Percentiles rank a stretch among this genome's conserved stretches.
phyloP scores from a whole-genome alignment of 1,284 basidiomycete genomes.

The Ganoderma sp. region DNA sequence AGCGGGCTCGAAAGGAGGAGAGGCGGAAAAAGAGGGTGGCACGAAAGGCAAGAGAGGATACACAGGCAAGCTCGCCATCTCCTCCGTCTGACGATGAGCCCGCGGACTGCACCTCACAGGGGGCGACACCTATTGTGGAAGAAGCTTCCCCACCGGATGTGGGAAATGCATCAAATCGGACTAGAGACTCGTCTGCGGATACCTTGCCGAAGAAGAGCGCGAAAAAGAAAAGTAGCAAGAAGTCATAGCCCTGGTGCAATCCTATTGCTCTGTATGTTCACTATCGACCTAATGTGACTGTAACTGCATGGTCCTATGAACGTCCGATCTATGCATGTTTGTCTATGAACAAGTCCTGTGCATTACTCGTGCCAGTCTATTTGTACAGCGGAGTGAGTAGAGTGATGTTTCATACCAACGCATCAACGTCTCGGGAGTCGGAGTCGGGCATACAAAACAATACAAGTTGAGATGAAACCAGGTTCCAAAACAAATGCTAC shows the following conservation, averaged over 20 bases:
- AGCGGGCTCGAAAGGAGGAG: slow-evolving; percentile 36
- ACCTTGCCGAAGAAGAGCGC: slow-evolving; percentile 4
- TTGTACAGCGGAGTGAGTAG: slow-evolving; percentile 23
- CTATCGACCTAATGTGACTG: slow-evolving; percentile 1
- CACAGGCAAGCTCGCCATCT: neutral
- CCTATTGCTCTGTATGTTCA: neutral
- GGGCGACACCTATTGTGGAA: neutral
- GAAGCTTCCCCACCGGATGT: neutral
- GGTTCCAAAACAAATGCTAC: neutral
- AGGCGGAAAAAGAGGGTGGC: slow-evolving; percentile 28
- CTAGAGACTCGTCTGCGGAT: neutral
- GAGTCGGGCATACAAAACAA: slow-evolving; percentile 12
- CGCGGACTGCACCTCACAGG: neutral
- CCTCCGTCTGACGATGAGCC: neutral
- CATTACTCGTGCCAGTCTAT: slow-evolving; percentile 25
- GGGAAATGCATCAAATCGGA: slow-evolving; percentile 3
- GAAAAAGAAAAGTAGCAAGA: slow-evolving; percentile 18
- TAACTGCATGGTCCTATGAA: slow-evolving; percentile 7
- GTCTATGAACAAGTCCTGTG: slow-evolving; percentile 7
- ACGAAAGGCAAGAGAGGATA: slow-evolving; percentile 9
- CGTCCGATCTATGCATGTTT: neutral
- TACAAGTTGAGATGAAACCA: neutral
- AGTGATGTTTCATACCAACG: slow-evolving; percentile 20
- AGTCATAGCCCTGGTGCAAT: slow-evolving; percentile 5
- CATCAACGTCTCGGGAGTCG: neutral